These are phyloP conservation scores for Cutaneotrichosporon sp. DNA, from an alignment of 1,284 basidiomycete species.

Conservation along the genomic window DNA sequence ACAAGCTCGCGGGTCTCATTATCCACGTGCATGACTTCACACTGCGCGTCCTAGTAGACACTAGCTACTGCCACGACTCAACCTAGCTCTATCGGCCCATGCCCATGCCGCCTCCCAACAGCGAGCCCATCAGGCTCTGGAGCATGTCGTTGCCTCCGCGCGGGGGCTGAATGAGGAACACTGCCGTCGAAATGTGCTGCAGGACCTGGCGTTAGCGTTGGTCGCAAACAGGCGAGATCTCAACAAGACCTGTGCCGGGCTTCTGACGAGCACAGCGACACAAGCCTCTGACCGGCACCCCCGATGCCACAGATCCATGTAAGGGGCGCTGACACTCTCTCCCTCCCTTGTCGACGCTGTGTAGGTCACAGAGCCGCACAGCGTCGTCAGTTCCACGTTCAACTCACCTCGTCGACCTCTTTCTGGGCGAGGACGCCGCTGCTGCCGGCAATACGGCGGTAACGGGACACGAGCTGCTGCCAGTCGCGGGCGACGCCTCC, in stretches of 20 bases:
- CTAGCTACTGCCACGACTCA: background rate
- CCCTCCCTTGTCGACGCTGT: too few relatives aligned
- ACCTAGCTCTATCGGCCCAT: constrained; percentile 5
- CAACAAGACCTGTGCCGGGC: background rate
- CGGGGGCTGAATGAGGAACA: constrained; percentile 73
- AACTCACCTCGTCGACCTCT: constrained; percentile 68
- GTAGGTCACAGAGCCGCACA: too few relatives aligned
- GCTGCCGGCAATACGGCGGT: constrained; percentile 53
- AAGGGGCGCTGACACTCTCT: too few relatives aligned
- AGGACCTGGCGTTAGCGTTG: constrained; percentile 51
- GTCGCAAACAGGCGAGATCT: background rate
- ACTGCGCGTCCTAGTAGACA: background rate
- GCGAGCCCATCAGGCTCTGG: constrained; percentile 72
- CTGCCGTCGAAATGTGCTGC: constrained; percentile 56
- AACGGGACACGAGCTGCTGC: constrained; percentile 73
- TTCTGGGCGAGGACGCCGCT: constrained; percentile 59
- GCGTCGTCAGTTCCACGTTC: too few relatives aligned
- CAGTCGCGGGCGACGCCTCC: constrained; percentile 58
- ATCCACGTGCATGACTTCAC: background rate
- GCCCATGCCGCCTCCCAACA: constrained; percentile 65
- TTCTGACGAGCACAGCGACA: too few relatives aligned
- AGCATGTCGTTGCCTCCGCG: constrained; percentile 68
- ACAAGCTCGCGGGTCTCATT: background rate
- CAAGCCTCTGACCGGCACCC: too few relatives aligned
- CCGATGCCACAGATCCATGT: too few relatives aligned